Evolutionary conservation across 345 rosid genomes (phyloP), one percentile per base, ranked within the genome.

Genomic region (Bruguiera parviflora): DNA sequence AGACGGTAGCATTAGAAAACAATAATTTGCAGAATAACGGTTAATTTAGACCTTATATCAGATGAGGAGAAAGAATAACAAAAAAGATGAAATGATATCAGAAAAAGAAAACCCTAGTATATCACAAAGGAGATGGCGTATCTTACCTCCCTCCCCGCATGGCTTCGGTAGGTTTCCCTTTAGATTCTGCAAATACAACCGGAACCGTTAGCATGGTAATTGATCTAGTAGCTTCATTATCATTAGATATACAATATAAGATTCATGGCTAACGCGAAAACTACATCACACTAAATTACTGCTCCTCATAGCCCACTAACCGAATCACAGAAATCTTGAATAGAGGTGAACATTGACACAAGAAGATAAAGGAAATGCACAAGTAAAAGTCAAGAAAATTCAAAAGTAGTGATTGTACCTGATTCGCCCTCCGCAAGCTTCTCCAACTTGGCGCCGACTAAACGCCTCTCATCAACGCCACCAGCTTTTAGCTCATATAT

Each of bases 371-470:
- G 58, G 24, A 24, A 10, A 46, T 27, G 46, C 46, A 2, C 28
- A 2, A 24, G 19, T 24, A 15, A 37, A 51, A 51, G 15, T 28
- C 5, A 47, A 46, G 20, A 62, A 61, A 37, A 61, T 27, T 31
- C 37, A 58, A 24, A 22, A 31, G 29, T 62, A 37, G 28, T 27
- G 57, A 27, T 58, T 71, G 25, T 31, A 89, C 98, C 97, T 65
- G 86, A 82, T 71, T 95, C 97, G 70, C 99, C 99, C 70, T 95
- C 99, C 7, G 99, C 98, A 2, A 95, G 98, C 82, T 95, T 92
- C 88, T 96, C 98, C 82, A 96, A 73, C 81, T 87, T 92, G 49
- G 96, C 98, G 31, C 99, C 99, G 53, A 95, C 98, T 71, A 95
- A 79, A 52, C 99, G 98, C 62, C 99, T 81, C 82, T 96, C 91